These are phyloP conservation scores for Sphagnum tenellum DNA, from an alignment of 225 moss, liverwort and hornwort species.

Conservation along the genomic window DNA sequence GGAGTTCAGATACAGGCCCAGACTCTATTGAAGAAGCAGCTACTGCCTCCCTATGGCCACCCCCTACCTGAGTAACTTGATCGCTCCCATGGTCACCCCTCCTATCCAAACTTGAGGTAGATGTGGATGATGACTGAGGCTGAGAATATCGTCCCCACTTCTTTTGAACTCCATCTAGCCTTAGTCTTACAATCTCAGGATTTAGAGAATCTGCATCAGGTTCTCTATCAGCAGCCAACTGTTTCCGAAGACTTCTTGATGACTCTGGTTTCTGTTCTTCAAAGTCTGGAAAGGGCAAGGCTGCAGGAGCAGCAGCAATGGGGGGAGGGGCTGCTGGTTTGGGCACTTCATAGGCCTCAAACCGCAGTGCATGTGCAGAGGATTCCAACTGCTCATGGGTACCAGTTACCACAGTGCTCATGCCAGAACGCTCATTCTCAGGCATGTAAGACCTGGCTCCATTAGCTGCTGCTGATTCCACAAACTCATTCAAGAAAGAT, in stretches of 20 bases:
- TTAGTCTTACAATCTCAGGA: constrained; percentile 65
- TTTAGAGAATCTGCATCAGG: constrained; percentile 60
- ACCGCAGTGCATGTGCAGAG: constrained; percentile 51
- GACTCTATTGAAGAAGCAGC: constrained; percentile 16
- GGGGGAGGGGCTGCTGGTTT: constrained; percentile 18
- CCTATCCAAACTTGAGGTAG: constrained; percentile 31
- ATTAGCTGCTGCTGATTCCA: constrained; percentile 57
- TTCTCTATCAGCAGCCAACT: constrained; percentile 34
- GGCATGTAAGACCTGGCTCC: constrained; percentile 66
- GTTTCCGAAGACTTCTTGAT: constrained; percentile 27
- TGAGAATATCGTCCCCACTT: constrained; percentile 77
- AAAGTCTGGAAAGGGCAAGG: constrained; percentile 34
- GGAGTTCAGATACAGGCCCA: constrained; percentile 19
- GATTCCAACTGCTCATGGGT: constrained; percentile 29
- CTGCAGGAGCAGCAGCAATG: constrained; percentile 16
- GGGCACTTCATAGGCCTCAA: constrained; percentile 84
- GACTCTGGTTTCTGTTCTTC: constrained; percentile 40
- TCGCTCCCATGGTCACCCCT: constrained; percentile 20
- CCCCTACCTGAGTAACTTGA: constrained; percentile 19
- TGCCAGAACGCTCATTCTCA: constrained; percentile 56
- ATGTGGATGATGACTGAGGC: constrained; percentile 10
- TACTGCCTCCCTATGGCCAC: constrained; percentile 18
- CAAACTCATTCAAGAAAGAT: constrained; percentile 60
- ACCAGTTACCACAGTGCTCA: constrained; percentile 20
- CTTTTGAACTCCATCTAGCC: constrained; percentile 83